A percentile compares a stretch with the other conserved stretches of the same genome.
These are phyloP conservation scores for Grammothele lineata DNA, from an alignment of 768 basidiomycete species.

Conservation along the genomic window DNA sequence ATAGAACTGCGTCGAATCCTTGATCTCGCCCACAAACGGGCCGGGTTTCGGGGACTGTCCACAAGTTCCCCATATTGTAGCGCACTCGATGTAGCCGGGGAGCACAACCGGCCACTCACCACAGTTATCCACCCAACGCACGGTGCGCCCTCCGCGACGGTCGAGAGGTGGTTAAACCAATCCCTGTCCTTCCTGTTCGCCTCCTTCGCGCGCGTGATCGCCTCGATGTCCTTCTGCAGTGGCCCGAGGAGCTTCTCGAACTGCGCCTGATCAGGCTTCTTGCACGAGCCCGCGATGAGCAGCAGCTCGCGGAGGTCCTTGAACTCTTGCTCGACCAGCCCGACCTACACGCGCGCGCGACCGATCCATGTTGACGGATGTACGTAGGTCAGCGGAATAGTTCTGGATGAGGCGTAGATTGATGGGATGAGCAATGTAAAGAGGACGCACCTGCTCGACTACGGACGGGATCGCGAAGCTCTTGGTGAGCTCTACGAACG, in stretches of 20 bases:
- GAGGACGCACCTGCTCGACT: slow-evolving; percentile 73
- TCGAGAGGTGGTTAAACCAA: slow-evolving; percentile 77
- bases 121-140: slow-evolving; percentile 85
- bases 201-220: slow-evolving; percentile 79
- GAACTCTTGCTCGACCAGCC: slow-evolving; percentile 64
- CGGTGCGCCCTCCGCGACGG: slow-evolving; percentile 78
- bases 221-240: slow-evolving; percentile 67
- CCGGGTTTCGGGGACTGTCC: slow-evolving; percentile 78
- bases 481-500: slow-evolving; percentile 69
- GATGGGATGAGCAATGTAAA: background rate
- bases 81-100: too few relatives aligned
- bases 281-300: slow-evolving; percentile 63
- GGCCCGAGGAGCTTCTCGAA: slow-evolving; percentile 60
- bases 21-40: slow-evolving; percentile 74
- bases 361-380: too few relatives aligned
- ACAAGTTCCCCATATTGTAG: too few relatives aligned
- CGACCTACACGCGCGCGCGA: slow-evolving; percentile 43
- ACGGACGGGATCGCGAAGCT: slow-evolving; percentile 66
- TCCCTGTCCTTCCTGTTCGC: slow-evolving; percentile 74
- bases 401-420: background rate
- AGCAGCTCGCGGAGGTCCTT: slow-evolving; percentile 66
- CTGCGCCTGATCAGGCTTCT: slow-evolving; percentile 66
- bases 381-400: too few relatives aligned
- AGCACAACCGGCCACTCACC: too few relatives aligned
- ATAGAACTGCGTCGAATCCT: slow-evolving; percentile 85